These are phyloP conservation scores for Achlya hypogyna DNA, from an alignment of 352 stramenopile genomes.

Conservation along the genomic window DNA sequence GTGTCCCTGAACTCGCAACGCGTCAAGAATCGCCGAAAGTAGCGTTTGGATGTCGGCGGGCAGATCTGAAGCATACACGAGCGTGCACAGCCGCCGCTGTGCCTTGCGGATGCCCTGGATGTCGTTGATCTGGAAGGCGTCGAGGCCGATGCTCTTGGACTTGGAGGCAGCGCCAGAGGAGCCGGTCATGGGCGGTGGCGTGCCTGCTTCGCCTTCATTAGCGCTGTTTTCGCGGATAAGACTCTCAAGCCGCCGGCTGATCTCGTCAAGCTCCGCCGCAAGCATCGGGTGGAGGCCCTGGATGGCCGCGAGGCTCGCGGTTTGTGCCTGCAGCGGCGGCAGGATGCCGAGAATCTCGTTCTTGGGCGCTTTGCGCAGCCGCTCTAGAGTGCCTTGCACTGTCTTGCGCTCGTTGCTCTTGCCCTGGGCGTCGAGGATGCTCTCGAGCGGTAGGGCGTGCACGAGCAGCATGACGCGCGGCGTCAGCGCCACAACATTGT, in stretches of 20 bases:
- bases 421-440: conserved; percentile 67
- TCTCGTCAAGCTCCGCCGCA: conserved; percentile 41
- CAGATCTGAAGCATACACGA: conserved; percentile 68
- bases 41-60: conserved; percentile 36
- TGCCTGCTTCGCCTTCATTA: background rate
- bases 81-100: conserved; percentile 60
- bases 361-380: conserved; percentile 71
- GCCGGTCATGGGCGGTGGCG: background rate
- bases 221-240: conserved; percentile 34
- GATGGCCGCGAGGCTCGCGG: conserved; percentile 37
- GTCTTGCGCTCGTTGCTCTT: conserved; percentile 60
- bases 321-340: conserved; percentile 48
- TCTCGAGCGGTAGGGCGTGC: conserved; percentile 50
- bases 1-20: conserved; percentile 44
- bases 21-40: conserved; percentile 36
- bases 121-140: conserved; percentile 38
- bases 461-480: conserved; percentile 35
- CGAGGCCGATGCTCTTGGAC: conserved; percentile 18
- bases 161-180: background rate
- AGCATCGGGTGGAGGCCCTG: conserved; percentile 45
- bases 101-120: conserved; percentile 72
- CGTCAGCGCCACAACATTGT: conserved; percentile 37
- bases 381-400: conserved; percentile 68
- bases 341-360: conserved; percentile 63
- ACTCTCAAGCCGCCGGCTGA: conserved; percentile 33